A percentile compares a stretch with the other conserved stretches of the same genome.
Evolutionary conservation across 805 yeast species (phyloP).

Genomic region (Zygosaccharomyces kombuchaensis): DNA sequence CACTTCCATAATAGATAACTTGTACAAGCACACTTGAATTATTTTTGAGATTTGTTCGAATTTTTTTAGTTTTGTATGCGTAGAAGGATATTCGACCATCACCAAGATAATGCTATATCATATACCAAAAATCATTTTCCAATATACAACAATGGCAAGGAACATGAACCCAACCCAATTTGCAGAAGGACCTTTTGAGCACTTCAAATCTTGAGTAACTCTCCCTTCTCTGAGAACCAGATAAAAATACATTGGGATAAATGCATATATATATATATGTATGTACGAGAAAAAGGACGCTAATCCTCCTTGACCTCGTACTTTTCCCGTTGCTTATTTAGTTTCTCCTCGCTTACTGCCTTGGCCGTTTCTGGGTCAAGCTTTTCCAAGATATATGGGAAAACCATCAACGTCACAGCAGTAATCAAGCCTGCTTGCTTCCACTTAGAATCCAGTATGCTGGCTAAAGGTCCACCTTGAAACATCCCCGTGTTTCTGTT

Average conservation of each 20-base stretch:
- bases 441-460: conserved; percentile 37
- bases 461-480: conserved; percentile 37
- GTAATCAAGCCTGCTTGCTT: conserved; percentile 35
- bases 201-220: too few species aligned
- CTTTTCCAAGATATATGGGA: conserved; percentile 38
- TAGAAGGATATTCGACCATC: too few species aligned
- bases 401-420: conserved; percentile 22
- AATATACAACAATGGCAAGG: too few species aligned
- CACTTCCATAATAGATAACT: too few species aligned
- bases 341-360: conserved; percentile 32
- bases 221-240: background rate
- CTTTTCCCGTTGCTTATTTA: conserved; percentile 25
- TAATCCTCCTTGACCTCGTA: conserved; percentile 15
- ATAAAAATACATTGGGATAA: background rate
- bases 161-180: too few species aligned
- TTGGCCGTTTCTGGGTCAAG: conserved; percentile 41
- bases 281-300: background rate
- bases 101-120: too few species aligned
- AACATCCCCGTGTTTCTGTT: conserved; percentile 34
- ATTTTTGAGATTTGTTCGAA: too few species aligned
- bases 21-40: too few species aligned
- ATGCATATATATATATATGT: background rate
- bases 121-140: too few species aligned
- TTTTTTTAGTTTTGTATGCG: too few species aligned
- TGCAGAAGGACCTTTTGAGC: too few species aligned